These are phyloP conservation scores for Pyrus bretschneideri DNA, from an alignment of 306 rosid genomes.

Conservation along the genomic window DNA sequence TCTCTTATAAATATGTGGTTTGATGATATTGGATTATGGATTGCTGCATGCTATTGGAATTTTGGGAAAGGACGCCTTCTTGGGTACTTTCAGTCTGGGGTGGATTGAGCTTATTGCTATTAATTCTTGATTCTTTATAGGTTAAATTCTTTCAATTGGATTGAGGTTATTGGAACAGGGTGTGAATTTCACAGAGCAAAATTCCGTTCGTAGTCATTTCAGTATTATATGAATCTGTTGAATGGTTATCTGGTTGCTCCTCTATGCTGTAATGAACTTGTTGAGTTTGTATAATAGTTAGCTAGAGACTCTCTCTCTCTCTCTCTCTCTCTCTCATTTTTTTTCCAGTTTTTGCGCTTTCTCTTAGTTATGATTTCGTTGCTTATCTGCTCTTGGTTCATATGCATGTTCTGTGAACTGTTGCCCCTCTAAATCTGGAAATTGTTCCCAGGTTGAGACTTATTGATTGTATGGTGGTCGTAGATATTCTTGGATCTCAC, in stretches of 20 bases:
- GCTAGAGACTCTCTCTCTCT: neutral
- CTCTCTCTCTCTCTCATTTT: neutral
- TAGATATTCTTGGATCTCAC: slow-evolving; percentile 9
- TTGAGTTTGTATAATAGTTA: neutral
- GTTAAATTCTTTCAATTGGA: neutral
- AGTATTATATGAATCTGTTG: neutral
- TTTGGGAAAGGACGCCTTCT: slow-evolving; percentile 11
- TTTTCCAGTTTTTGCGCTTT: neutral
- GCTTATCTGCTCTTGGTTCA: neutral
- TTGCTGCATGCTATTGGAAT: slow-evolving; percentile 11
- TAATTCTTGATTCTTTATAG: slow-evolving; percentile 3
- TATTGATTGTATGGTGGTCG: neutral
- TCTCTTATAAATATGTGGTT: neutral
- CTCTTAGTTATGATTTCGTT: neutral
- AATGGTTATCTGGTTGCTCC: slow-evolving; percentile 6
- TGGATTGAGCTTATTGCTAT: slow-evolving; percentile 9
- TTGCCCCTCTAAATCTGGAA: neutral
- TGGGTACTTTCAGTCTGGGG: slow-evolving; percentile 10
- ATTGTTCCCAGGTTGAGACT: neutral
- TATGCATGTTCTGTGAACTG: neutral
- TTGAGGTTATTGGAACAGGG: neutral
- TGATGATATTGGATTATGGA: slow-evolving; percentile 16
- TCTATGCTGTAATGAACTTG: slow-evolving; percentile 1
- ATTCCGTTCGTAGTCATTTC: neutral
- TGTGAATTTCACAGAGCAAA: neutral